These are phyloP conservation scores for Brasenia schreberi DNA, from an alignment of 164 flowering plant genomes.

Conservation along the genomic window DNA sequence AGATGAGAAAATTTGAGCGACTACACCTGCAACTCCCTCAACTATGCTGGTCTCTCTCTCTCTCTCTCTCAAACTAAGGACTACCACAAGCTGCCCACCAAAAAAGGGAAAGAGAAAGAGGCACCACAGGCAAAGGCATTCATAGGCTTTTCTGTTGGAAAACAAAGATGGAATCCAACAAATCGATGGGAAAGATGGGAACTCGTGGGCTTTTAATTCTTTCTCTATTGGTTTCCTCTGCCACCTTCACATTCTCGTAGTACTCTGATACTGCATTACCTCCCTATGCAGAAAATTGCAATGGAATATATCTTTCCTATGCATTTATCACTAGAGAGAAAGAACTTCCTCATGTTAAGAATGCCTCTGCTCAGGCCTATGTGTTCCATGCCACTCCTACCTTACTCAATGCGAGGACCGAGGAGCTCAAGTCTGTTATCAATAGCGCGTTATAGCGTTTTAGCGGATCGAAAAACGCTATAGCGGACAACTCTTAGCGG, in stretches of 20 bases:
- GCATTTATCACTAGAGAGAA: conserved; percentile 22
- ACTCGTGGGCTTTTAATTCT: not conserved
- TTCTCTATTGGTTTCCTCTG: not conserved
- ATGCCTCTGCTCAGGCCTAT: conserved; percentile 74
- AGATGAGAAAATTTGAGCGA: too few species aligned
- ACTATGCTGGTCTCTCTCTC: not conserved
- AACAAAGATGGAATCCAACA: not conserved
- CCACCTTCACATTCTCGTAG: not conserved
- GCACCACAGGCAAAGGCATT: not conserved
- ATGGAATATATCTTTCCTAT: conserved; percentile 58
- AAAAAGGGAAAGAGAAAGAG: not conserved
- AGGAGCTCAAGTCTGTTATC: conserved; percentile 54
- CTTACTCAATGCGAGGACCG: conserved; percentile 39
- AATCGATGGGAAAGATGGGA: not conserved
- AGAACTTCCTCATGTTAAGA: conserved; percentile 44
- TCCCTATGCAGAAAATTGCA: conserved; percentile 36
- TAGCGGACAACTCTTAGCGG: too few species aligned
- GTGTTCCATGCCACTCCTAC: conserved; percentile 46
- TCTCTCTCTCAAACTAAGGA: not conserved
- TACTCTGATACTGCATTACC: conserved; percentile 10
- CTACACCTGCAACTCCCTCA: not conserved
- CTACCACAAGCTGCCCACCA: not conserved
- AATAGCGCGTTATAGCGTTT: too few species aligned
- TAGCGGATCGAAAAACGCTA: too few species aligned
- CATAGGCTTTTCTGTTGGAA: too few species aligned